Conservation (phyloP, 2,329 filamentous ascomycete genomes). For the Boeremia exigua region DNA sequence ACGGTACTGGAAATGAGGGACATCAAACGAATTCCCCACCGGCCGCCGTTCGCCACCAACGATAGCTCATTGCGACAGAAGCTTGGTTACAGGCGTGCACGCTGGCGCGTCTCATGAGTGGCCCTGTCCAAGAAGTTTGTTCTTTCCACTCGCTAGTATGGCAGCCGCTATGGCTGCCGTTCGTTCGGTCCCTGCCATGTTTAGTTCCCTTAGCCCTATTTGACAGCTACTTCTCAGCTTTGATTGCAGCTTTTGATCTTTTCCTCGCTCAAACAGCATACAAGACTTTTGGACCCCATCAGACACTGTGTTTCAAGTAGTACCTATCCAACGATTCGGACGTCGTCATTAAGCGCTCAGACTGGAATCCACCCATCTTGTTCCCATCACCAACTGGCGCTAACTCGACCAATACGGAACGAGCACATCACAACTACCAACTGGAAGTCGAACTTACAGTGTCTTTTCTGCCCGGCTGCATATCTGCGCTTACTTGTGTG, state of each 20-base stretch:
- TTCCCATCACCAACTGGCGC: constrained; percentile 35
- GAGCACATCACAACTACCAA: constrained; percentile 14
- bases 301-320: constrained; percentile 39
- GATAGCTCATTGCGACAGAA: constrained; percentile 30
- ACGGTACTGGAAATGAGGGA: constrained; percentile 38
- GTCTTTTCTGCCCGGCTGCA: constrained; percentile 26
- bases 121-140: constrained; percentile 23
- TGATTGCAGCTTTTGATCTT: constrained; percentile 10
- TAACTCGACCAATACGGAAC: constrained; percentile 42
- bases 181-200: constrained; percentile 26
- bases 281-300: constrained; percentile 29
- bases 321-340: constrained; percentile 35
- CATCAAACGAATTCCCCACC: constrained; percentile 26
- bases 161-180: constrained; percentile 36
- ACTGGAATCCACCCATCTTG: constrained; percentile 27
- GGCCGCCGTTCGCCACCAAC: constrained; percentile 32
- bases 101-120: constrained; percentile 42
- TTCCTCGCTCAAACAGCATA: constrained; percentile 27
- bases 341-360: constrained; percentile 43
- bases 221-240: constrained; percentile 24
- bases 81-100: constrained; percentile 28
- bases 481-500: constrained; percentile 28
- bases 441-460: constrained; percentile 13
- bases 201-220: constrained; percentile 14
- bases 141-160: constrained; percentile 20